Percentiles rank a stretch among this genome's conserved stretches.
Conservation (phyloP, 73 alveolate species). For the Blepharisma japonicum region DNA sequence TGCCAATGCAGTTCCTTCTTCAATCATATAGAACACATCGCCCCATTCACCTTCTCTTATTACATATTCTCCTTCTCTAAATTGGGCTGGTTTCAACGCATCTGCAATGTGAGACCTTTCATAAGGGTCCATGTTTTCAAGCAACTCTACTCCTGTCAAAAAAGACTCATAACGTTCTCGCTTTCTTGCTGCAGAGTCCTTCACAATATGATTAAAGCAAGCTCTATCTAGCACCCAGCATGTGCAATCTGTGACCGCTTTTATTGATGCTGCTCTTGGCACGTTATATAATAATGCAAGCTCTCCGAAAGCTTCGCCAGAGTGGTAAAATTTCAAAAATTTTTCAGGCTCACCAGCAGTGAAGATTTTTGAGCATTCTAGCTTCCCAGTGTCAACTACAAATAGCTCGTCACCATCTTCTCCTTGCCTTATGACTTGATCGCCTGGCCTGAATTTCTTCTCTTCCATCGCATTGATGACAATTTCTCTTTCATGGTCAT, state of each 20-base stretch:
- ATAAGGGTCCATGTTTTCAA: slow-evolving; percentile 86
- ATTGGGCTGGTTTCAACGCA: slow-evolving; percentile 85
- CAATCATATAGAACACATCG: slow-evolving; percentile 92
- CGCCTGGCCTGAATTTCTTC: slow-evolving; percentile 38
- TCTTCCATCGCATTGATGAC: slow-evolving; percentile 63
- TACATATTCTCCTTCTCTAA: slow-evolving; percentile 51
- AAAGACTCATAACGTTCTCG: slow-evolving; percentile 88
- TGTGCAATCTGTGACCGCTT: slow-evolving; percentile 50
- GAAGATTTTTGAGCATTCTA: slow-evolving; percentile 65
- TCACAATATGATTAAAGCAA: slow-evolving; percentile 86
- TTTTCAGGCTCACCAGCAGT: slow-evolving; percentile 62
- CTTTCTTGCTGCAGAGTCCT: slow-evolving; percentile 89
- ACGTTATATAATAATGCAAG: slow-evolving; percentile 77
- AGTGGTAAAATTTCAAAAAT: slow-evolving; percentile 56
- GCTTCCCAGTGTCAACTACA: slow-evolving; percentile 74
- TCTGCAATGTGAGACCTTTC: slow-evolving; percentile 96
- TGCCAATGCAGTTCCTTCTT: slow-evolving; percentile 93
- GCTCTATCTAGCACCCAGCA: slow-evolving; percentile 93
- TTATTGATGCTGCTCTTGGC: slow-evolving; percentile 69
- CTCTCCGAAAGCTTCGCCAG: slow-evolving; percentile 82
- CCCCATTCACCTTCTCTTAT: slow-evolving; percentile 93
- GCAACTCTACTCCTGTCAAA: slow-evolving; percentile 71
- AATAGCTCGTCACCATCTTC: slow-evolving; percentile 51
- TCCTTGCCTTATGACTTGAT: slow-evolving; percentile 41
- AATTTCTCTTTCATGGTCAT: slow-evolving; percentile 63